phyloP scores from a whole-genome alignment of 2,329 filamentous ascomycete genomes.

The Waltergamsia citrina region DNA sequence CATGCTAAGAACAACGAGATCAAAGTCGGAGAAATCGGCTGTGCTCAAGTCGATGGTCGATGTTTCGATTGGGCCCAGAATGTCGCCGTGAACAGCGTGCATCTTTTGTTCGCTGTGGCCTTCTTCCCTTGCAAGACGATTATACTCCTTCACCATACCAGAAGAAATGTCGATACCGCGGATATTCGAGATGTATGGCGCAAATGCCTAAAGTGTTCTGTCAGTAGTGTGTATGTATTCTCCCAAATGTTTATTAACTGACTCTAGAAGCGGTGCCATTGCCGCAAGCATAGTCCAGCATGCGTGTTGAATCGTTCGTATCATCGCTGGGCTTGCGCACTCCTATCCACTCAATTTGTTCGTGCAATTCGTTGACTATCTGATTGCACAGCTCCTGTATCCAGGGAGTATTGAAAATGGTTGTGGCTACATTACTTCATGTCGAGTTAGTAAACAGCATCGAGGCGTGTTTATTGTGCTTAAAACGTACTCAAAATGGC shows the following conservation, averaged over 20 bases:
- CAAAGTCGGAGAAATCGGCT: slow-evolving; percentile 16
- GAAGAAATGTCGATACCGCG: slow-evolving; percentile 24
- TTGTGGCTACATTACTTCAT: slow-evolving; percentile 9
- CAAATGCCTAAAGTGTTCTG: slow-evolving; percentile 15
- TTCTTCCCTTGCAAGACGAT: slow-evolving; percentile 13
- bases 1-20: slow-evolving; percentile 21
- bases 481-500: slow-evolving; percentile 14
- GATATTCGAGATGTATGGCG: slow-evolving; percentile 15
- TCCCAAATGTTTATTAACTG: slow-evolving; percentile 4
- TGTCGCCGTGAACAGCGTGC: slow-evolving; percentile 18
- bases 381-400: slow-evolving; percentile 13
- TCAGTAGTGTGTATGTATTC: neutral
- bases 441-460: neutral
- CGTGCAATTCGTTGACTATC: slow-evolving; percentile 13
- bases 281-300: slow-evolving; percentile 22
- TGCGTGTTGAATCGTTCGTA: slow-evolving; percentile 6
- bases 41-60: slow-evolving; percentile 8
- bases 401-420: slow-evolving; percentile 12
- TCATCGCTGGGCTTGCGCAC: slow-evolving; percentile 3
- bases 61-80: slow-evolving; percentile 11
- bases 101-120: slow-evolving; percentile 14
- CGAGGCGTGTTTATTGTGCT: neutral
- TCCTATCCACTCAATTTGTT: slow-evolving; percentile 16
- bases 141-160: slow-evolving; percentile 20
- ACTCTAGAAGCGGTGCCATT: slow-evolving; percentile 18